Conservation (phyloP, 2,329 filamentous ascomycete species). For the Biscogniauxia marginata region DNA sequence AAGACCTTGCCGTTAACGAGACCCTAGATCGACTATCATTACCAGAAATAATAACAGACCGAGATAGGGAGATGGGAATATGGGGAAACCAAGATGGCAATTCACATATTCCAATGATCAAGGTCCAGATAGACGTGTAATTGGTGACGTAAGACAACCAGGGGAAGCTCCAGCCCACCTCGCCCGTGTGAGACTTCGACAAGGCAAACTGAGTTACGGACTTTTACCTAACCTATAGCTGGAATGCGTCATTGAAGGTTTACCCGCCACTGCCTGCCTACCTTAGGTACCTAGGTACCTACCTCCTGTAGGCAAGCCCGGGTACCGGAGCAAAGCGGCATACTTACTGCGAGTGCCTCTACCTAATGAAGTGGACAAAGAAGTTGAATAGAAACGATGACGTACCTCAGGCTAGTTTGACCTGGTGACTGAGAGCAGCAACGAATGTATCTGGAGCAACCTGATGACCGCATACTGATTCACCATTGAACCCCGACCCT, state of each 20-base stretch:
- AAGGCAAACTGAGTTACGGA: slow-evolving; percentile 5
- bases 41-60: background rate
- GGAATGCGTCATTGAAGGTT: background rate
- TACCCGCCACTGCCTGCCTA: background rate
- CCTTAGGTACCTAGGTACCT: background rate
- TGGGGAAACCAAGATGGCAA: slow-evolving; percentile 8
- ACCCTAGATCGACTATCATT: slow-evolving; percentile 5
- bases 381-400: background rate
- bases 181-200: slow-evolving; percentile 2
- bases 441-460: background rate
- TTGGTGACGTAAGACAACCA: slow-evolving; percentile 18
- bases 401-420: background rate
- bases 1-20: too few species aligned
- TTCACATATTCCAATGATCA: slow-evolving; percentile 11
- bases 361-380: background rate
- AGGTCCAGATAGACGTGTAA: slow-evolving; percentile 1
- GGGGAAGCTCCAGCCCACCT: slow-evolving; percentile 3
- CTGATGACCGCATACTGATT: background rate
- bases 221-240: background rate
- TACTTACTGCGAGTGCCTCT: too few species aligned
- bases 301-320: too few species aligned
- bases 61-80: background rate
- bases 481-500: slow-evolving; percentile 5
- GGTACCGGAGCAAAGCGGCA: background rate
- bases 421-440: background rate